Base-by-base conservation (phyloP, 2,329 filamentous ascomycete species). In the Didymella pinodella region DNA sequence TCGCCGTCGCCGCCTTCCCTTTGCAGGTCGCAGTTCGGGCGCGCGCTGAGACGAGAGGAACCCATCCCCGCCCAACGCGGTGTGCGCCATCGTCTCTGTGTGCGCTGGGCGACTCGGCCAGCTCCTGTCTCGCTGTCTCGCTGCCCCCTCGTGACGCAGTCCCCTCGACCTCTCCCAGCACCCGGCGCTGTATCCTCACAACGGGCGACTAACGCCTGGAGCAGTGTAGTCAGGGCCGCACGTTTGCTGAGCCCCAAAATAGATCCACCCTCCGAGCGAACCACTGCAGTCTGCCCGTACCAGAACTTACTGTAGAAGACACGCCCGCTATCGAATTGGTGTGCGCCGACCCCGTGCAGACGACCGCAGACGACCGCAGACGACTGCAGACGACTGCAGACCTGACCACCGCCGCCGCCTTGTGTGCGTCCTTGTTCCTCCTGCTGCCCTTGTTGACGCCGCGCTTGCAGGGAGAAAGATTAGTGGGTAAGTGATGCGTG, bases 401-500 rank as follows among this genome's bases (percentile, higher is more conserved):
- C 49, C 38, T 40, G 38, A 47, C 56, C 46, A 26, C 50, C 32
- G 46, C 50, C n/a, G 48, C 56, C 49, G 52, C 52, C 41, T 32
- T 46, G 46, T 48, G 45, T 57, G 25, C 50, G 49, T 69, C 64
- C 67, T 68, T 67, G 64, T 68, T 61, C 46, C 43, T 46, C 54
- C 41, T 57, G 32, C 34, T 54, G 56, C 56, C 50, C 56, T 54
- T 54, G 50, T 59, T 46, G 50, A 54, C 56, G 56, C 47, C 51
- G 56, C 50, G 26, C 49, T 26, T 54, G 47, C 50, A 54, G 50
- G 48, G 46, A 31, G 22, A 22, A 22, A 22, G 41, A 41, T 16
- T 57, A 55, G 54, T 66, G 63, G 67, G 72, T 75, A 67, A 70
- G 74, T 75, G 53, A 64, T 61, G 62, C 63, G 60, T 52, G 55